phyloP scores from a whole-genome alignment of 371 early-diverging fungal species.

The Mortierella sp. region DNA sequence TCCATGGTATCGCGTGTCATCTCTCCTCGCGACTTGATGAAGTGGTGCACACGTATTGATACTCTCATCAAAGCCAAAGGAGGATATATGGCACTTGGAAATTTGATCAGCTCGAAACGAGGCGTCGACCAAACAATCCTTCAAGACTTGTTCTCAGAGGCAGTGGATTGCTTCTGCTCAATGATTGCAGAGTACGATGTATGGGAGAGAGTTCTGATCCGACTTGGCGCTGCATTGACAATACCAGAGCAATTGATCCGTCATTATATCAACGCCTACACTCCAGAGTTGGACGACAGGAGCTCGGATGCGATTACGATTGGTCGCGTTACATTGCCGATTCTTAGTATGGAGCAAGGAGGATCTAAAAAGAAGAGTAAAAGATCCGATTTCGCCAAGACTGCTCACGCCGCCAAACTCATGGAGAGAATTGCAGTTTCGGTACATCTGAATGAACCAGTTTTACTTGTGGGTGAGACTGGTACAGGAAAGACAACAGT shows the following conservation, averaged over 20 bases:
- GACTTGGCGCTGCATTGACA: conserved; percentile 81
- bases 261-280: conserved; percentile 79
- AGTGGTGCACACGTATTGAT: conserved; percentile 86
- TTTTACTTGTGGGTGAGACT: conserved; percentile 98
- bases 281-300: conserved; percentile 69
- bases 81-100: conserved; percentile 45
- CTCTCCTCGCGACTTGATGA: conserved; percentile 82
- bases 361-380: conserved; percentile 30
- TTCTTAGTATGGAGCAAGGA: conserved; percentile 32
- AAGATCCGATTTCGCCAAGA: conserved; percentile 82
- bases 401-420: conserved; percentile 79
- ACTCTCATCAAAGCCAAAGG: conserved; percentile 44
- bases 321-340: conserved; percentile 78
- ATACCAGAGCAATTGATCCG: conserved; percentile 79
- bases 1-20: conserved; percentile 72
- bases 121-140: conserved; percentile 61
- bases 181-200: conserved; percentile 81
- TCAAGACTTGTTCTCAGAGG: conserved; percentile 83
- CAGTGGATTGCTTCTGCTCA: conserved; percentile 88
- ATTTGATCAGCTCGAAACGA: conserved; percentile 46
- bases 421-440: conserved; percentile 90
- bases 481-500: conserved; percentile 99
- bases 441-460: conserved; percentile 88
- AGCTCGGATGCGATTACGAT: conserved; percentile 64
- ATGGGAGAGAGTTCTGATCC: conserved; percentile 72